Evolutionary conservation across 176 grass and related monocot species (phyloP).

Genomic region (Zizania latifolia): DNA sequence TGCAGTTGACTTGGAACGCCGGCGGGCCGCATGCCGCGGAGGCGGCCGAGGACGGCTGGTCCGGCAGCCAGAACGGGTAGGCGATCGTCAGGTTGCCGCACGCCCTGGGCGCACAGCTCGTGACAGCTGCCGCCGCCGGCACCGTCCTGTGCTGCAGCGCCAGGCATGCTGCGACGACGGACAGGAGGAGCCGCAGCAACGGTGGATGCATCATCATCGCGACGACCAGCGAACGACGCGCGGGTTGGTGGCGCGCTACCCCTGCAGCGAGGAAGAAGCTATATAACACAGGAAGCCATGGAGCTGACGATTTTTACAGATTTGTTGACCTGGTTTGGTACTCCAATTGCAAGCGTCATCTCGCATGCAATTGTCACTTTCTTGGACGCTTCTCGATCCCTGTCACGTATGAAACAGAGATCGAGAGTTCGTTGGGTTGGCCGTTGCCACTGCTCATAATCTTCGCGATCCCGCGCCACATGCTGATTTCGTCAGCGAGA

Average conservation of each 20-base stretch:
- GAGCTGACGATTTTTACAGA: too few species aligned
- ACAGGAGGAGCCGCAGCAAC: neutral
- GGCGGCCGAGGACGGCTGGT: neutral
- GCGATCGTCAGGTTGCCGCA: slow-evolving; percentile 45
- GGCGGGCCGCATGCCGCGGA: slow-evolving; percentile 18
- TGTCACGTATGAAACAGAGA: neutral
- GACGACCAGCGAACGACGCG: neutral
- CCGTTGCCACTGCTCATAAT: neutral
- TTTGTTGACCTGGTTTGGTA: neutral
- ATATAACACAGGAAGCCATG: too few species aligned
- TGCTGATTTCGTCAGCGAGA: neutral
- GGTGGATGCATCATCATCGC: neutral
- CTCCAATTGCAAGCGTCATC: neutral
- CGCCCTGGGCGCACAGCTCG: slow-evolving; percentile 1
- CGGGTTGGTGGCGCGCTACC: neutral
- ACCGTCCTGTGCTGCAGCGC: neutral
- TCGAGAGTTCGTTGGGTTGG: neutral
- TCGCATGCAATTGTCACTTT: neutral
- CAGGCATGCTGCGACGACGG: neutral
- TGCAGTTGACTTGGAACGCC: slow-evolving; percentile 45
- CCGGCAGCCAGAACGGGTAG: slow-evolving; percentile 53
- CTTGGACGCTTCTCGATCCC: neutral
- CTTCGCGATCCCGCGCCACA: too few species aligned
- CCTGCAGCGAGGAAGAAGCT: neutral
- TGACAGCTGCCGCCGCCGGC: neutral